Evolutionary conservation across 192 early-diverging fungal species (phyloP), one percentile per base, ranked within the genome.

Genomic region (Mortierella claussenii): DNA sequence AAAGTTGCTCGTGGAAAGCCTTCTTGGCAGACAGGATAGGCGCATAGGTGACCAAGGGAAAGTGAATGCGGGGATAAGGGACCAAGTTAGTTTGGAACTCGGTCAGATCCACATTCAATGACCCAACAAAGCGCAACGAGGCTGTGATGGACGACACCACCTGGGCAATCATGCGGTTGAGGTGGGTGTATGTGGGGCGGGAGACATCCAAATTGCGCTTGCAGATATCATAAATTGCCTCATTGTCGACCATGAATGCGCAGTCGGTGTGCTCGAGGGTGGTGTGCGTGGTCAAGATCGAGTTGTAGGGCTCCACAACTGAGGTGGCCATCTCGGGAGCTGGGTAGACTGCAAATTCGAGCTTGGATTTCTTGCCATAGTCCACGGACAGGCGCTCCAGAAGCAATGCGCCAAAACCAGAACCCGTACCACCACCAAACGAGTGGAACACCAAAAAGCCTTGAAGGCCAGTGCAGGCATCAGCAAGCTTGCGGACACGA

Each of bases 1-100:
- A 92, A 79, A 96, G 86, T 82, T 96, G 92, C 86, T 98, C 97
- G 87, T 98, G 97, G 88, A 89, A 91, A 47, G 96, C 95, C 89
- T 98, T 98, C 83, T 92, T 91, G 61, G 94, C 90, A 43, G 94
- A 95, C 64, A 97, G 92, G 76, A 98, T 92, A 27, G 92, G 97
- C 24, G 97, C 95, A 79, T 98, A 98, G 61, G 96, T 97, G 44
- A 97, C 96, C 80, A 99, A 85, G 37, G 96, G 97, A 92, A 98
- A 99, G 85, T 98, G 91, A 81, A 99, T 99, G 81, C 97, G 95
- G 64, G 97, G 97, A 86, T 97, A 99, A 57, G 97, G 97, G 34
- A 99, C 97, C 87, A 99, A 86, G 90, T 99, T 99, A 83, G 97
- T 99, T 87, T 99, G 97, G 93, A 99, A 99, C 87, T 99, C 97